Evolutionary conservation across 1,139 yeast species (phyloP).

Genomic region (Chernovozyma aurita): DNA sequence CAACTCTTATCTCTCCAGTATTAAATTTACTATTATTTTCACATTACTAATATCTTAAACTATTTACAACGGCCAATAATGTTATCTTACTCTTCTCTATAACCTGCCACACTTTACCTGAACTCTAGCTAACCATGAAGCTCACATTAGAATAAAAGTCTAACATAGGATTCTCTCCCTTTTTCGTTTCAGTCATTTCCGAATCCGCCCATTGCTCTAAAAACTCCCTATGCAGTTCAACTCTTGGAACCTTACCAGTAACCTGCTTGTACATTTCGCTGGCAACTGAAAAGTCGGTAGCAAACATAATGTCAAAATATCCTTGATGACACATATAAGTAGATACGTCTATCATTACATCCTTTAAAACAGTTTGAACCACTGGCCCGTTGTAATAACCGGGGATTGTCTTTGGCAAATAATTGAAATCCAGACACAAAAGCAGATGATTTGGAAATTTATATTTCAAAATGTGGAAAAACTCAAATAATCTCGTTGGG

Average conservation of each 20-base stretch:
- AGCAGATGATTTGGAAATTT: constrained; percentile 75
- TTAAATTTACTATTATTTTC: too few species aligned
- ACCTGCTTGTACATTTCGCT: constrained; percentile 60
- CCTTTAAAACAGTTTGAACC: constrained; percentile 72
- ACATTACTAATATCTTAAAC: too few species aligned
- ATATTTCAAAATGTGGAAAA: constrained; percentile 59
- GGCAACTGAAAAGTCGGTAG: constrained; percentile 69
- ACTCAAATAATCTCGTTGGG: constrained; percentile 69
- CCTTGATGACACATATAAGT: constrained; percentile 84
- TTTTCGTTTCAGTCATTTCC: constrained; percentile 62
- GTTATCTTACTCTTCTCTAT: too few species aligned
- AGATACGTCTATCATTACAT: constrained; percentile 62
- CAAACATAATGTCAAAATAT: constrained; percentile 80
- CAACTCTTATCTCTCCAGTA: too few species aligned
- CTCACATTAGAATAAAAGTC: constrained; percentile 76
- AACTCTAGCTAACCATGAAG: constrained; percentile 56
- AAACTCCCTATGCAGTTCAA: constrained; percentile 60
- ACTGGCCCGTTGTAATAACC: constrained; percentile 75
- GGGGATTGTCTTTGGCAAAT: constrained; percentile 53
- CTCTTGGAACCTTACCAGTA: constrained; percentile 56
- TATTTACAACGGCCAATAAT: too few species aligned
- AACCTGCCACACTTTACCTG: too few species aligned
- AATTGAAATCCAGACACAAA: constrained; percentile 69
- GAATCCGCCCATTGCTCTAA: constrained; percentile 69
- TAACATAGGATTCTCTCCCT: constrained; percentile 87